phyloP scores from a whole-genome alignment of 805 yeast species.

The Wickerhamomyces chambardii region DNA sequence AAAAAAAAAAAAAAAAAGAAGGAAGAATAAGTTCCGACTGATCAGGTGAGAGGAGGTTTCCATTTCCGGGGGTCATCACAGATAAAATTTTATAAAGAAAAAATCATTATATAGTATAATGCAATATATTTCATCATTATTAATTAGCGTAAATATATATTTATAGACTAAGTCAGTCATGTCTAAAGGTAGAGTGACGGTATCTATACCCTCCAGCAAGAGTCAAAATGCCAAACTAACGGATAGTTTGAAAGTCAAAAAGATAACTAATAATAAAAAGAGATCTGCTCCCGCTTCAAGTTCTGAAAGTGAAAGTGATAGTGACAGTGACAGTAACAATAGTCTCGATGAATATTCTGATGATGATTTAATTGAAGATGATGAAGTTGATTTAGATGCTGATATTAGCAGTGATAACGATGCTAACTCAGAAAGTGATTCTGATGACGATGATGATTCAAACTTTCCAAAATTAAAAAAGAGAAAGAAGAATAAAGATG shows the following conservation, averaged over 20 bases:
- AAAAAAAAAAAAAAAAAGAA: no score
- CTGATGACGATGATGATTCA: conserved; percentile 24
- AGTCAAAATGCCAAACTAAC: not conserved
- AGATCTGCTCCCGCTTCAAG: not conserved
- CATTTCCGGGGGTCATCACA: not conserved
- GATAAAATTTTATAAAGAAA: no score
- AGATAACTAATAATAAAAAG: not conserved
- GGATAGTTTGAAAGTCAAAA: not conserved
- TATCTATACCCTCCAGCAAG: conserved; percentile 6
- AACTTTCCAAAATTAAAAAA: conserved; percentile 38
- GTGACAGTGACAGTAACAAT: conserved; percentile 6
- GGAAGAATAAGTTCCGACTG: no score
- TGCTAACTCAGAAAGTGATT: conserved; percentile 14
- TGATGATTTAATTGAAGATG: conserved; percentile 13
- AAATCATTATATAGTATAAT: no score
- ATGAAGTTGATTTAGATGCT: conserved; percentile 12
- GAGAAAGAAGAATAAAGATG: conserved; percentile 50
- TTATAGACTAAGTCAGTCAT: conserved; percentile 4
- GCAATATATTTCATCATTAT: not conserved
- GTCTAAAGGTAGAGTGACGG: conserved; percentile 14
- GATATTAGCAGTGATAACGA: conserved; percentile 8
- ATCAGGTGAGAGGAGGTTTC: no score
- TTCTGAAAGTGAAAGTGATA: conserved; percentile 5
- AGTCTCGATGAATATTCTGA: no score
- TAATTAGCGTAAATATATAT: not conserved